Base-by-base conservation (phyloP, 257 asterid species). In the Oldenlandia corymbosa region DNA sequence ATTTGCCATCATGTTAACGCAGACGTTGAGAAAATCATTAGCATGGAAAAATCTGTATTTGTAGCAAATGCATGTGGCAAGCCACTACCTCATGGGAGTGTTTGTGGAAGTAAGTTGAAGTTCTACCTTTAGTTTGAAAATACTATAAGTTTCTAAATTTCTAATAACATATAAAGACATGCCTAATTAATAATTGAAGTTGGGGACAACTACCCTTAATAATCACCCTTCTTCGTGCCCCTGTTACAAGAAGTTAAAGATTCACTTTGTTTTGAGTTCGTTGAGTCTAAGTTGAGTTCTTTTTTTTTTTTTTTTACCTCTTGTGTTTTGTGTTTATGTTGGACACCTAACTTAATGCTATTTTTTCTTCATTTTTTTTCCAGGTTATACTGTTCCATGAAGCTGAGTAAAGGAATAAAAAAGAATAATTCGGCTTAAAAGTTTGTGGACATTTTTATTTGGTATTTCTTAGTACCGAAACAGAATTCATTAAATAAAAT, bases 31-130 rank as follows among this genome's bases (percentile, higher is more conserved):
- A 65, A 58, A 18, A 54, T 79, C 5, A 73, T 86, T 8, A 86
- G 88, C 51, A 78, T 86, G 88, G 80, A 84, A 72, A 84, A 86
- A 62, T 86, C 91, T 0, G 75, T 50, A 2, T 84, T 45, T 58
- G 81, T 86, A 24, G 78, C 85, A 8, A 65, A 59, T 0, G 60
- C 36, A 9, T 86, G 94, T 60, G 88, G 91, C 51, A 81, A 74
- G 11, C 82, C 83, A 7, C 12, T 84, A 5, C 45, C 86, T 0
- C 80, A 32, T 67, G 91, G 86, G 71, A 68, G 84, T 60, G 80
- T 72, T 70, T 84, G 94, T 45, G 94, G 87, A 45, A 78, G 85
- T 81, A 79, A 73, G 82, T 60, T 1, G 2, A 10, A 24, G 24
- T 58, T 31, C 26, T 3, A 32, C 26, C 30, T 16, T 4, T 10